Evolutionary conservation across 2,329 filamentous ascomycete species (phyloP), one percentile per base, ranked within the genome.

Genomic region (Aotearoamyces nothofagi): DNA sequence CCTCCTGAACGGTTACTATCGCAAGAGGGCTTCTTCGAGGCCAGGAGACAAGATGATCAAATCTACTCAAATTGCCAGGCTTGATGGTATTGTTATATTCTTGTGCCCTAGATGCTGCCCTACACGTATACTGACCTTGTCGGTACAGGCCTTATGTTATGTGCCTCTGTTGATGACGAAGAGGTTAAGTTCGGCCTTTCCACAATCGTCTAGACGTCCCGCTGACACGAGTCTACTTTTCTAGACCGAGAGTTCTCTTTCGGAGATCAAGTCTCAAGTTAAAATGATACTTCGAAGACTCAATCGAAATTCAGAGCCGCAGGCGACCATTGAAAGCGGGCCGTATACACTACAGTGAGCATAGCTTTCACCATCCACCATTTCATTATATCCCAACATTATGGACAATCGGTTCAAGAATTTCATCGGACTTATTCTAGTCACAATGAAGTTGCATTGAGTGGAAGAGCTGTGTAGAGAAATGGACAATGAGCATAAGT

Each of bases 81-180:
- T 96, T 29, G 90, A 96, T 58, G 87, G 84, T 90, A 50, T 33
- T n/a, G n/a, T n/a, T n/a, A n/a, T n/a, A n/a, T n/a, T n/a, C n/a
- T n/a, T n/a, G n/a, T n/a, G n/a, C n/a, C n/a, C n/a, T n/a, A n/a
- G n/a, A n/a, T n/a, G n/a, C n/a, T n/a, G n/a, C n/a, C n/a, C n/a
- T n/a, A n/a, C n/a, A n/a, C n/a, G n/a, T n/a, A n/a, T n/a, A 27
- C 34, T 32, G 26, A 35, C 32, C 27, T 30, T 15, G 30, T 36
- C 27, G 37, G 33, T 39, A 28, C 46, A 93, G 86, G 87, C 66
- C 71, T 96, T 41, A 86, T 92, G 66, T 71, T 98, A 42, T 87
- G 84, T 50, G 87, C 87, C 35, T 93, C 86, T 2, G 82, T 93
- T 45, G 90, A 96, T 55, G 84, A 94, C 52, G 79, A 83, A 48